phyloP scores from a whole-genome alignment of 495 filamentous ascomycete species.

The Penicillium mononematosum region DNA sequence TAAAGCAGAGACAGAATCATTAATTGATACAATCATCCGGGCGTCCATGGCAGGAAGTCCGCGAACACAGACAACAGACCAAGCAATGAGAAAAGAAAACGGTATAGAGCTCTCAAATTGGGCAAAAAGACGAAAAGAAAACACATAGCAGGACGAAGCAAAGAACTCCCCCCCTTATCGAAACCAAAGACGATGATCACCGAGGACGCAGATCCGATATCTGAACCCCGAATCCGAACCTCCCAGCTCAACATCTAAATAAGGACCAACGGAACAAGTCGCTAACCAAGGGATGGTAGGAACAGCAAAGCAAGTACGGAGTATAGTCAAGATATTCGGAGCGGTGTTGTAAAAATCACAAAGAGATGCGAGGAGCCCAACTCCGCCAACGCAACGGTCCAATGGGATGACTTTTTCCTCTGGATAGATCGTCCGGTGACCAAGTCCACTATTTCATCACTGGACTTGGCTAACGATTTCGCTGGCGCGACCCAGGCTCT shows the following conservation, averaged over 20 bases:
- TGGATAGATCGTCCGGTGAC: background rate
- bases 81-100: constrained; percentile 19
- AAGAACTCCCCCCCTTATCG: background rate
- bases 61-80: constrained; percentile 17
- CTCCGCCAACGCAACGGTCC: constrained; percentile 20
- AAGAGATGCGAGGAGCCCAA: constrained; percentile 19
- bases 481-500: constrained; percentile 78
- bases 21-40: constrained; percentile 27
- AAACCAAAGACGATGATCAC: constrained; percentile 4
- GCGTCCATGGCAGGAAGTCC: constrained; percentile 15
- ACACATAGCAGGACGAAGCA: background rate
- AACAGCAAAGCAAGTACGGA: constrained; percentile 12
- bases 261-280: constrained; percentile 6
- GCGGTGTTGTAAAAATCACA: constrained; percentile 19
- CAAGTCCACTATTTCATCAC: constrained; percentile 42
- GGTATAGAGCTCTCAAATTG: constrained; percentile 35
- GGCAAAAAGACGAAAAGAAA: constrained; percentile 11
- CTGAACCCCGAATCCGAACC: background rate
- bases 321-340: constrained; percentile 21
- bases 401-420: constrained; percentile 5
- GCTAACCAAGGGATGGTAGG: constrained; percentile 7
- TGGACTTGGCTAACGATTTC: constrained; percentile 98
- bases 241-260: constrained; percentile 4
- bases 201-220: constrained; percentile 1
- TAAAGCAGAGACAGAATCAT: constrained; percentile 24